These are phyloP conservation scores for Penicillium soppii DNA, from an alignment of 495 filamentous ascomycete species.

Conservation along the genomic window DNA sequence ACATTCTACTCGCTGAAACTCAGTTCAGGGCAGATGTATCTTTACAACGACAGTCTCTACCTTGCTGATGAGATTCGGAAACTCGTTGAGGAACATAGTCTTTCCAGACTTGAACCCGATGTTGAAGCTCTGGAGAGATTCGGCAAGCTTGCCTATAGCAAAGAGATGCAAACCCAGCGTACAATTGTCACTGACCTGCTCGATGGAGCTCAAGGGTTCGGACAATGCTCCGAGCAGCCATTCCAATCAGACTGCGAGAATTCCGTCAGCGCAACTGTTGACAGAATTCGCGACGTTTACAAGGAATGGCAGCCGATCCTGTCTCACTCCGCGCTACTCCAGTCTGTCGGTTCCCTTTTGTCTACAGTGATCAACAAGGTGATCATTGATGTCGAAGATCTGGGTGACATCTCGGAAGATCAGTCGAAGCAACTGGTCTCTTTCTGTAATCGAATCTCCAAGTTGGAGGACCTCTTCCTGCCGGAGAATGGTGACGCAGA, in stretches of 20 bases:
- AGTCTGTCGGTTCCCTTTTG: conserved; percentile 79
- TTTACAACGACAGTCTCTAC: conserved; percentile 89
- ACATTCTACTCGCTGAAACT: conserved; percentile 69
- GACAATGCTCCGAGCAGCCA: conserved; percentile 58
- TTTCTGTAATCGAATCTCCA: conserved; percentile 69
- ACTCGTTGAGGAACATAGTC: conserved; percentile 47
- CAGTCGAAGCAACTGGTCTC: conserved; percentile 77
- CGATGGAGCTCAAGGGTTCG: conserved; percentile 69
- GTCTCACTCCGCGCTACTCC: conserved; percentile 76
- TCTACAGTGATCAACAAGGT: conserved; percentile 79
- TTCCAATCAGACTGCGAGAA: conserved; percentile 66
- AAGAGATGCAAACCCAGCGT: conserved; percentile 83
- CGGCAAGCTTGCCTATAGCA: conserved; percentile 79
- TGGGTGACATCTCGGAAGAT: conserved; percentile 80
- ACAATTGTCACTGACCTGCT: conserved; percentile 82
- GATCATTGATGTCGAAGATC: conserved; percentile 80
- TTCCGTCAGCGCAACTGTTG: conserved; percentile 66
- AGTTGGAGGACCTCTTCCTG: conserved; percentile 73
- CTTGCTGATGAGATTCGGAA: conserved; percentile 70
- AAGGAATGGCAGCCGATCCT: conserved; percentile 78
- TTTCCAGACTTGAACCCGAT: conserved; percentile 65
- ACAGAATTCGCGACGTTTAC: conserved; percentile 66
- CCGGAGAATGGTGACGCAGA: conserved; percentile 47
- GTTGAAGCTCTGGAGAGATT: conserved; percentile 72
- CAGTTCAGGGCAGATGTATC: conserved; percentile 76